Base-by-base conservation (phyloP, 176 grass and related monocot species). In the Urochloa ruziziensis region DNA sequence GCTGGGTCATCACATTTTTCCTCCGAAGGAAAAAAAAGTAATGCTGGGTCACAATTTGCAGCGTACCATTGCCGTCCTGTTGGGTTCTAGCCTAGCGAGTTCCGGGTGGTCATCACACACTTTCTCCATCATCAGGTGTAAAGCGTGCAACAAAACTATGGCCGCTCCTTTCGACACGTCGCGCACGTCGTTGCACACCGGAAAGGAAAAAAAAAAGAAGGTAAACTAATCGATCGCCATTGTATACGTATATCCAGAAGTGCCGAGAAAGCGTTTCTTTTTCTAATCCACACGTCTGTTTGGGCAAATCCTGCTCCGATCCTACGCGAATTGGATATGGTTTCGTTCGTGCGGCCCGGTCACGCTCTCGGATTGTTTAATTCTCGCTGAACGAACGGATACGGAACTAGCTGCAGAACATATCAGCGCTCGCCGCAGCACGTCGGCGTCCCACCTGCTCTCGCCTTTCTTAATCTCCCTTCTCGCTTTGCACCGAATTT, bases 401-500 rank as follows among this genome's bases (percentile, higher is more conserved):
- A 82, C 57, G 77, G 36, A 77, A 64, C 82, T 56, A 67, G 43
- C 82, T 75, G 73, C 43, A 32, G 53, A 64, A 37, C 66, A 63
- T 7, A 34, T 51, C 54, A 65, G 19, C 47, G 57, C 37, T 17
- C 1, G 11, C 8, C 18, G 30, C 35, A 64, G 7, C 87, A 78
- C 86, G 83, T 91, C 83, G n/a, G n/a, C n/a, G n/a, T n/a, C n/a
- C n/a, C n/a, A n/a, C n/a, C n/a, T n/a, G n/a, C n/a, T n/a, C 68
- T 17, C 13, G 27, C 44, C 73, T 83, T 76, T 52, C 27, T 30
- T 70, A 67, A 64, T 49, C 33, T 3, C n/a, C 17, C 21, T 16
- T 21, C n/a, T 54, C 54, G 32, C 37, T 82, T 86, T 67, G 73
- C 83, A 82, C 85, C 73, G 59, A 82, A 87, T 56, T 80, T 48